Percentiles rank a stretch among this genome's conserved stretches.
Conservation (phyloP, 495 filamentous ascomycete genomes). For the Parachaetomium inaequale region DNA sequence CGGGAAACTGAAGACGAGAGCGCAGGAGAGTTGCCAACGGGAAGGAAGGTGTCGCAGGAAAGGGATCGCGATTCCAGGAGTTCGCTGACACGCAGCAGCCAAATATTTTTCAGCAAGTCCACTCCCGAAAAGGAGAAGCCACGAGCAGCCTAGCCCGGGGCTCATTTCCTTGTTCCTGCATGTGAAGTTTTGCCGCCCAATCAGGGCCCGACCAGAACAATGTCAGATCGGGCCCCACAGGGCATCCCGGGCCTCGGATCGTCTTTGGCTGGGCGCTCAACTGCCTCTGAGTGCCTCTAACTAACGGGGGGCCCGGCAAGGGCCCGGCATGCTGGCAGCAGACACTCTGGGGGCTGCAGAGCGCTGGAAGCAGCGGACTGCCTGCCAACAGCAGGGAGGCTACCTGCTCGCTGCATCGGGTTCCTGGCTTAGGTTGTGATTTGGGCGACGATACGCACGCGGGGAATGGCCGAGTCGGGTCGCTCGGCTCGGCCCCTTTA, state of each 20-base stretch:
- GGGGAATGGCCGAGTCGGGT: not conserved
- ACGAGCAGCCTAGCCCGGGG: conserved; percentile 16
- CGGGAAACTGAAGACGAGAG: conserved; percentile 10
- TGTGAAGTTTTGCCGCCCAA: conserved; percentile 29
- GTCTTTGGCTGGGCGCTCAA: not conserved
- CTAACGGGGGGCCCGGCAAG: not conserved
- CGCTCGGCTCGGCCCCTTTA: conserved; percentile 3
- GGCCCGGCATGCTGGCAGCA: not conserved
- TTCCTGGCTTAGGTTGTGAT: not conserved
- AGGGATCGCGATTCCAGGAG: conserved; percentile 8
- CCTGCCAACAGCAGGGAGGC: not conserved
- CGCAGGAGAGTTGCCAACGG: conserved; percentile 7
- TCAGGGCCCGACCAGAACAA: conserved; percentile 7
- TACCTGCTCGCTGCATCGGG: not conserved
- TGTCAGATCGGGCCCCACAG: conserved; percentile 9
- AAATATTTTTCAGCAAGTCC: conserved; percentile 21
- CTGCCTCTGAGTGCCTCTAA: not conserved
- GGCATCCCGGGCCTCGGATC: conserved; percentile 17
- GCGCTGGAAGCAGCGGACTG: not conserved
- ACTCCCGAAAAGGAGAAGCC: conserved; percentile 24
- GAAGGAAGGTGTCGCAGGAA: conserved; percentile 14
- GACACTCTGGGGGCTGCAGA: not conserved
- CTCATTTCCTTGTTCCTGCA: conserved; percentile 35
- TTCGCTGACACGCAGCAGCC: conserved; percentile 14
- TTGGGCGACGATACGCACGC: not conserved